phyloP scores from a whole-genome alignment of 257 asterid species.

The Solanum pinnatisectum region DNA sequence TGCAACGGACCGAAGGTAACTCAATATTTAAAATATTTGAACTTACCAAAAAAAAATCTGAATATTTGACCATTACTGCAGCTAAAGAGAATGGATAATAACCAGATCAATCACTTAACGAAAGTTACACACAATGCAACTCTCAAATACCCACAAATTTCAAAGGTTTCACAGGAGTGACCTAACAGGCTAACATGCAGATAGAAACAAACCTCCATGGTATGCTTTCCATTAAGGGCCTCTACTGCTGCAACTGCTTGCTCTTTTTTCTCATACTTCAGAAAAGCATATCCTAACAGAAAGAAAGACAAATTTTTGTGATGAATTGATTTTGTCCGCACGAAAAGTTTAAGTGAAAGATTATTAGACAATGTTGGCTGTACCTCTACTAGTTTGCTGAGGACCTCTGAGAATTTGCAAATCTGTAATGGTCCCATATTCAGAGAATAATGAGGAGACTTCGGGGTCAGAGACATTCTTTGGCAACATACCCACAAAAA shows the following conservation, averaged over 20 bases:
- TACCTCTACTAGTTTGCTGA: conserved; percentile 89
- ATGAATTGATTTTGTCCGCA: background rate
- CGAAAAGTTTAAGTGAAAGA: background rate
- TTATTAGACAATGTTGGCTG: background rate
- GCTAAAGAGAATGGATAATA: background rate
- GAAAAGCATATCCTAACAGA: conserved; percentile 76
- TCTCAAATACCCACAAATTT: background rate
- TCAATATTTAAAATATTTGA: background rate
- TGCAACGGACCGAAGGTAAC: background rate
- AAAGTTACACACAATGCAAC: background rate
- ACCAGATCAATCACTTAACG: background rate
- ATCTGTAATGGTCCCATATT: conserved; percentile 71
- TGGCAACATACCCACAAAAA: conserved; percentile 96
- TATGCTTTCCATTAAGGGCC: conserved; percentile 86
- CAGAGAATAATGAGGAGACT: conserved; percentile 71
- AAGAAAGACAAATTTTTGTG: background rate
- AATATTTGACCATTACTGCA: background rate
- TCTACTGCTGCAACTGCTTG: conserved; percentile 86
- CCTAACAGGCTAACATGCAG: background rate
- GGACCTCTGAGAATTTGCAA: conserved; percentile 89
- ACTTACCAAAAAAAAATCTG: background rate
- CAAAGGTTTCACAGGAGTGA: background rate
- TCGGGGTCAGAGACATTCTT: conserved; percentile 77
- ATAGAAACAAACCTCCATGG: conserved; percentile 69
- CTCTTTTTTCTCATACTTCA: conserved; percentile 78